Evolutionary conservation across 306 rosid genomes (phyloP).

Genomic region (peach (Prunus persica)): Prunus_persica_NCBIv2 NC_034013.1:14459501-14460000

Average conservation of each 20-base stretch:
- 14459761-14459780: too few species aligned
- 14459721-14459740: too few species aligned
- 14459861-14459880: neutral
- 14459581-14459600: too few species aligned
- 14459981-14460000: conserved; percentile 14
- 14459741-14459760: too few species aligned
- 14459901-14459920: conserved; percentile 19
- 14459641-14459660: too few species aligned
- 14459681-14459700: too few species aligned
- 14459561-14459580: neutral
- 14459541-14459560: neutral
- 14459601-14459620: neutral
- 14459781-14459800: too few species aligned
- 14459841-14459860: neutral
- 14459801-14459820: too few species aligned
- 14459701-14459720: too few species aligned
- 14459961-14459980: neutral
- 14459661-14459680: too few species aligned
- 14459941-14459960: conserved; percentile 16
- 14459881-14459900: conserved; percentile 22
- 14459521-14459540: neutral
- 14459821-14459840: neutral
- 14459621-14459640: neutral
- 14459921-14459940: conserved; percentile 31
- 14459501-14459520: conserved; percentile 3